These are phyloP conservation scores for Pseudogymnoascus sp. DNA, from an alignment of 2,329 filamentous ascomycete species.

Conservation along the genomic window DNA sequence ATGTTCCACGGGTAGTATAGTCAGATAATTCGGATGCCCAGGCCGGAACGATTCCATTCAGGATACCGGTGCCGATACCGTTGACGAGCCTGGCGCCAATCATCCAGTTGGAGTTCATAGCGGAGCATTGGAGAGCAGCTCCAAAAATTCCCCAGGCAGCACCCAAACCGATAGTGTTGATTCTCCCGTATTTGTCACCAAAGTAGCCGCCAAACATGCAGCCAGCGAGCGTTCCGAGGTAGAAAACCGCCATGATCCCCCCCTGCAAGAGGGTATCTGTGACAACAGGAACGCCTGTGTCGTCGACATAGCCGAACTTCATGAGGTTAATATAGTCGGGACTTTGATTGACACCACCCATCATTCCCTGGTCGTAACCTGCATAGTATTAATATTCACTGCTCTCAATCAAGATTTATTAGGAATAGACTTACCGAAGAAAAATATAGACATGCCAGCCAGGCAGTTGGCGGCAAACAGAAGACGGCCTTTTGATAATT, in stretches of 20 bases:
- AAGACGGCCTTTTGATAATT: constrained; percentile 37
- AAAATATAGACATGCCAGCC: constrained; percentile 59
- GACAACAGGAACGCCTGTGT: constrained; percentile 42
- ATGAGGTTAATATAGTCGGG: constrained; percentile 56
- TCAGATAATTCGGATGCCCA: constrained; percentile 63
- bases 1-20: constrained; percentile 56
- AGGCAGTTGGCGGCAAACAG: constrained; percentile 54
- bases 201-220: constrained; percentile 54
- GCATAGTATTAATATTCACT: neutral
- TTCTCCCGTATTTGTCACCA: constrained; percentile 53
- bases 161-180: constrained; percentile 54
- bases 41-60: constrained; percentile 62
- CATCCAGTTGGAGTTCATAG: constrained; percentile 48
- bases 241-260: constrained; percentile 49
- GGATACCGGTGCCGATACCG: constrained; percentile 58
- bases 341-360: constrained; percentile 58
- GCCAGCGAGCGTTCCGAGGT: constrained; percentile 54
- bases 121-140: constrained; percentile 38
- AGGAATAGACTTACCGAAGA: constrained; percentile 40
- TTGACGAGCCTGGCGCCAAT: constrained; percentile 51
- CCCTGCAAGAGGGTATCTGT: constrained; percentile 54
- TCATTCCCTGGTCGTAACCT: constrained; percentile 47
- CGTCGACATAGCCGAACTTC: constrained; percentile 52
- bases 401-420: neutral
- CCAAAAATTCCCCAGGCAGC: constrained; percentile 37